Base-by-base conservation (phyloP, 345 rosid genomes). In the Populus pruinosa region DNA sequence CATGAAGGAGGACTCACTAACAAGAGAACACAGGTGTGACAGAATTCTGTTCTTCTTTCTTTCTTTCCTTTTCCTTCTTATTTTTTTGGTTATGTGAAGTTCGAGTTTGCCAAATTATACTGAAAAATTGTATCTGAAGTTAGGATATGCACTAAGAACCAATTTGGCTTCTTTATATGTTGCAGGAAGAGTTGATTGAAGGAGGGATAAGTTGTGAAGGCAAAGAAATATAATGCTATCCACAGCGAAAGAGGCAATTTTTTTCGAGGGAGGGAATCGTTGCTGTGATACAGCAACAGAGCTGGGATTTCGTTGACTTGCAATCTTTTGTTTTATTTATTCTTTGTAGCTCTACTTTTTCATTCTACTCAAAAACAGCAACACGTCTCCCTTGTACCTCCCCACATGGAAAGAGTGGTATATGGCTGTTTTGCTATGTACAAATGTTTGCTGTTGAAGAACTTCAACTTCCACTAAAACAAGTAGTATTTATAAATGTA, bases 11-110 rank as follows among this genome's bases (percentile, higher is more conserved):
- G 29, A n/a, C 66, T 80, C 29, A 69, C 20, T 38, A 70, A n/a
- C 77, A 82, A 80, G 73, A 67, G 77, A 72, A 29, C 65, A 69
- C 69, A 76, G 85, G 88, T 84, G n/a, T 69, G 77, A 50, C 2
- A 2, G 13, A 67, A 23, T 18, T 66, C 16, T 35, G 8, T 65
- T 41, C 35, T n/a, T 0, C 35, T 33, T 31, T 33, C 35, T 33
- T 33, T 33, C 35, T 33, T 33, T 33, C 36, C 5, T 33, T 33
- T 36, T 17, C 5, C 25, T 31, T 2, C 20, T 27, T 27, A 27
- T n/a, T n/a, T 36, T 20, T 1, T 21, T 55, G 13, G 21, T 21
- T 21, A 29, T 27, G 50, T n/a, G 41, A 77, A 72, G 67, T 63
- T 5, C 59, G 41, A 11, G 18, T 12, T 25, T 2, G 20, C 16